Conservation (phyloP, 768 basidiomycete species). For the Pleurotus citrinopileatus region DNA sequence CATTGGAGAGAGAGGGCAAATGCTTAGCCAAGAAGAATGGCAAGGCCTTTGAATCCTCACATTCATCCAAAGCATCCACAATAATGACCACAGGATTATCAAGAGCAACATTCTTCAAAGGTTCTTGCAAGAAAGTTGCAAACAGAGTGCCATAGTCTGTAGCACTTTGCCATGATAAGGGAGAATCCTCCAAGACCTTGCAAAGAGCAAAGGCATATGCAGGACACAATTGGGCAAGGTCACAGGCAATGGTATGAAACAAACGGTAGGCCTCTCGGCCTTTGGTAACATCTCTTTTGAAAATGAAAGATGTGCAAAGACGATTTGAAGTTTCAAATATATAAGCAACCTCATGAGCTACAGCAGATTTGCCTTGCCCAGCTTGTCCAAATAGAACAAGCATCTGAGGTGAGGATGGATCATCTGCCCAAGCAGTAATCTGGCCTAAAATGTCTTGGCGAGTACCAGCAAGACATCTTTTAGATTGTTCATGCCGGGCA, state of each 20-base stretch:
- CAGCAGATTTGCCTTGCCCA: constrained; percentile 35
- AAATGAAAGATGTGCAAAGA: constrained; percentile 33
- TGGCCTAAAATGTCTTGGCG: constrained; percentile 18
- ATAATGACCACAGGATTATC: too few relatives aligned
- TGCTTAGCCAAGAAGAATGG: too few relatives aligned
- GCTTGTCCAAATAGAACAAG: constrained; percentile 14
- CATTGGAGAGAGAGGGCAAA: too few relatives aligned
- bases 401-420: too few relatives aligned
- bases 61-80: too few relatives aligned
- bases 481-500: neutral
- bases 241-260: constrained; percentile 28
- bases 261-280: too few relatives aligned
- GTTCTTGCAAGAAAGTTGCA: neutral
- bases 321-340: constrained; percentile 14
- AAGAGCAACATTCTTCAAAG: too few relatives aligned
- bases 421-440: too few relatives aligned
- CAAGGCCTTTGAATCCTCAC: too few relatives aligned
- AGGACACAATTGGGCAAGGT: constrained; percentile 6
- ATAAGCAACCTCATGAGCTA: constrained; percentile 29
- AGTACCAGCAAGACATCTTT: constrained; percentile 21
- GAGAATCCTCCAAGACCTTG: neutral
- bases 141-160: neutral
- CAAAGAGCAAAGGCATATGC: neutral
- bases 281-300: constrained; percentile 18
- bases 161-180: neutral